Base-by-base conservation (phyloP, 2,329 filamentous ascomycete species). In the Didymella exigua region DNA sequence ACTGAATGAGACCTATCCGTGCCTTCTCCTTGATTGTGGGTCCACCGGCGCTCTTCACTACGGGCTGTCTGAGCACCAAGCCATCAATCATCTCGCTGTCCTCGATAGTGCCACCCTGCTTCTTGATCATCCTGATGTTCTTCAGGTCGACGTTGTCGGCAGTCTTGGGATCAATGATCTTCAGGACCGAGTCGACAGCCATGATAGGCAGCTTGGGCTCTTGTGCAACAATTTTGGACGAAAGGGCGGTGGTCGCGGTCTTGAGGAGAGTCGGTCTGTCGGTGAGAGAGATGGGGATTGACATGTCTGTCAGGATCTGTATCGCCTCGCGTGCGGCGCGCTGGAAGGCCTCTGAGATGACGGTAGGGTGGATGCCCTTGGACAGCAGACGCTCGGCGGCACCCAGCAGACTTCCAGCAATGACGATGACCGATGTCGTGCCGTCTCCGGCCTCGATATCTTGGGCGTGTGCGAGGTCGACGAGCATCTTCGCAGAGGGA, bases 401-500 rank as follows among this genome's bases (percentile, higher is more conserved):
- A 68, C 91, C 93, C 41, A 99, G 84, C 68, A 99, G 83, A 79
- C 91, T 96, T 73, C 95, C 96, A 68, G 91, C 95, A 78, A 99
- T 96, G 65, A 99, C 95, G 26, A 99, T 95, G 23, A 99, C 95
- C 3, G 93, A 98, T 30, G 95, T 99, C 52, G 95, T 99, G 70
- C 95, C 96, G 76, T 99, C 95, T 79, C 95, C 95, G 61, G 95
- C 95, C 78, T 99, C 95, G 58, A 99, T 92, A 81, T 99, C 95
- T 77, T 99, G 95, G 63, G 95, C 95, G 65, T 95, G 91, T 70
- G 93, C 96, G 60, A 99, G 85, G 77, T 99, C 93, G 71, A 99
- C 95, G 66, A 99, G 84, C 95, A 99, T 99, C 82, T 96, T 97
- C 46, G 95, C 95, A 43, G 96, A 96, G n/a, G 95, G 95, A 75